These are phyloP conservation scores for Eucalyptus sp. DNA, from an alignment of 345 rosid genomes.

Conservation along the genomic window DNA sequence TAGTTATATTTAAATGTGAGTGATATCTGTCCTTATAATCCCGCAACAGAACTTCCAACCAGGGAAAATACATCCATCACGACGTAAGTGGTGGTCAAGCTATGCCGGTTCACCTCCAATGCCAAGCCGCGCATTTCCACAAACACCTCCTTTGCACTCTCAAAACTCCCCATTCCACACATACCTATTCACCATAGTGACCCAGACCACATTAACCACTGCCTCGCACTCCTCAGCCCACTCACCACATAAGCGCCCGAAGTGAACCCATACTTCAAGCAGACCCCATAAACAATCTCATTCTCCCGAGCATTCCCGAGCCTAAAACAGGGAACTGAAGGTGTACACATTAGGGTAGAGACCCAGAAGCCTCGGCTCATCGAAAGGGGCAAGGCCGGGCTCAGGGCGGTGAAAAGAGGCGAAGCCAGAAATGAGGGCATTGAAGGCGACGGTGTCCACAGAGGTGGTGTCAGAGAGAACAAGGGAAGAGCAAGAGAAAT, in stretches of 20 bases:
- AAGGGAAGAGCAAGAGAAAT: slow-evolving; percentile 1
- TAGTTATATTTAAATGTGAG: not conserved
- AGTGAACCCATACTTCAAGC: slow-evolving; percentile 13
- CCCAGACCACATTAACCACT: slow-evolving; percentile 15
- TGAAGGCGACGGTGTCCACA: slow-evolving; percentile 12
- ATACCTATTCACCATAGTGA: slow-evolving; percentile 17
- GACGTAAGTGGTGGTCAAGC: not conserved
- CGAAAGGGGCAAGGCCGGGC: not conserved
- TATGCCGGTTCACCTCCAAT: slow-evolving; percentile 16
- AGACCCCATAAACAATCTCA: slow-evolving; percentile 8
- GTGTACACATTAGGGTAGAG: slow-evolving; percentile 15
- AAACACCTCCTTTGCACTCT: slow-evolving; percentile 9
- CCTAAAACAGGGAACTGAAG: slow-evolving; percentile 15
- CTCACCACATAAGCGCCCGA: slow-evolving; percentile 10
- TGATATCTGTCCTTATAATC: not conserved
- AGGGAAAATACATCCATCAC: not conserved
- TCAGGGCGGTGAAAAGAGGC: not conserved
- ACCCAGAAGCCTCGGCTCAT: slow-evolving; percentile 6
- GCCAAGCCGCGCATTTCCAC: slow-evolving; percentile 10
- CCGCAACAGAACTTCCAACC: not conserved
- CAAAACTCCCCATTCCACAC: slow-evolving; percentile 16
- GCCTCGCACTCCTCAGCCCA: slow-evolving; percentile 13
- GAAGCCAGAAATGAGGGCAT: slow-evolving; percentile 15
- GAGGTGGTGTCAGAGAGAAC: slow-evolving; percentile 14
- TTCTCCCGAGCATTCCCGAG: not conserved